Evolutionary conservation across 169 alveolate species (phyloP), one percentile per base, ranked within the genome.

Genomic region (Plasmodium gallinaceum): DNA sequence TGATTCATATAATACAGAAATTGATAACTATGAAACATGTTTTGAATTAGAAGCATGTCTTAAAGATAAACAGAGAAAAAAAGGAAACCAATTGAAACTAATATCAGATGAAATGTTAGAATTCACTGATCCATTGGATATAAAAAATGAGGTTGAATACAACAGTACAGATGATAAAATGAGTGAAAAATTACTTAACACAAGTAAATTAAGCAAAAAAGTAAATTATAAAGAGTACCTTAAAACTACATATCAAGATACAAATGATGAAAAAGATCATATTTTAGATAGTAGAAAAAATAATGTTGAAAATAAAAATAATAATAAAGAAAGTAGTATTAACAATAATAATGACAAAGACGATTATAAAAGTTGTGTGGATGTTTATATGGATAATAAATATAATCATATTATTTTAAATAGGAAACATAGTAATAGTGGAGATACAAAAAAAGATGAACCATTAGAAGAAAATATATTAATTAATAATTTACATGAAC

Each of bases 11-110:
- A 46, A 48, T 48, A 20, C 26, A 20, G 80, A 70, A 20, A 51
- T 14, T 5, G 80, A 70, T 12, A 83, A 83, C 69, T 83, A 83
- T 57, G 86, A 83, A 83, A 83, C 91, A 20, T 83, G 91, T 69
- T 83, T 83, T 69, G 91, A 83, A 62, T 69, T 83, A 62, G 91
- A 83, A 26, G 58, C 62, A 7, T 69, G 68, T 32, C 22, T 62
- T 39, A 83, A 57, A 22, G 91, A 83, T 10, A 71, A 73, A 46
- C 64, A 39, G 22, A 68, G 46, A 48, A 52, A 65, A 46, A 46
- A n/a, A 7, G 14, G 54, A 7, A 24, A 62, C 0, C 61, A 51
- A 7, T 18, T n/a, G 2, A 70, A 70, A 12, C 68, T 70, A 37
- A 37, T 48, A 51, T 65, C 48, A 26, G 78, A 64, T 5, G 80